A percentile compares a stretch with the other conserved stretches of the same genome.
Conservation (phyloP, 108 stramenopile genomes). For the Ochromonas danica region DNA sequence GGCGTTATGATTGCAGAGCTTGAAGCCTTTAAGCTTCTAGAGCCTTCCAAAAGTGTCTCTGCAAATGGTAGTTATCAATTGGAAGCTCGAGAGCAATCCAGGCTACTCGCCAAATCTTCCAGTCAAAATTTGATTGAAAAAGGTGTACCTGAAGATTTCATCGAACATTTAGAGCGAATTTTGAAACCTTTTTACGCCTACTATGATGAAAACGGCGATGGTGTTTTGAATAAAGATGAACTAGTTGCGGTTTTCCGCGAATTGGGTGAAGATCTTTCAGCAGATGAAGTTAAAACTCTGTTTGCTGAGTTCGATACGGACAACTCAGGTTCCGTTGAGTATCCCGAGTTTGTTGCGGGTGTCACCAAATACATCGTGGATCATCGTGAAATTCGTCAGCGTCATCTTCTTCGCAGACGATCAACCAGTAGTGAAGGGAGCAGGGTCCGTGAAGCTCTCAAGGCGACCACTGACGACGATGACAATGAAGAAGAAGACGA, state of each 20-base stretch:
- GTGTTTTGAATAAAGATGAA: conserved; percentile 68
- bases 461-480: conserved; percentile 38
- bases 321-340: conserved; percentile 64
- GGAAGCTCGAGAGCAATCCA: no score
- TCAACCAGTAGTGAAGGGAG: neutral
- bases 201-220: conserved; percentile 76
- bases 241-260: conserved; percentile 69
- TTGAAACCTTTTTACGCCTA: conserved; percentile 71
- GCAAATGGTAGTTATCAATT: no score
- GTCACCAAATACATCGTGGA: conserved; percentile 67
- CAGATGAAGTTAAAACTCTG: conserved; percentile 57
- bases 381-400: conserved; percentile 3
- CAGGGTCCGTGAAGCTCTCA: neutral
- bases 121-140: no score
- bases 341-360: conserved; percentile 81
- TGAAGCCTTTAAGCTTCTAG: neutral
- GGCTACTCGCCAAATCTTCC: no score
- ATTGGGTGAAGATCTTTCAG: conserved; percentile 70
- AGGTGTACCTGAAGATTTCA: conserved; percentile 17
- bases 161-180: conserved; percentile 52
- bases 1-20: conserved; percentile 28
- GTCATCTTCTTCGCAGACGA: no score
- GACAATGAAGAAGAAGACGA: conserved; percentile 57
- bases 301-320: conserved; percentile 69
- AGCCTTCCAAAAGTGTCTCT: no score